Base-by-base conservation (phyloP, 768 basidiomycete species). In the Tubosaeta sp. region DNA sequence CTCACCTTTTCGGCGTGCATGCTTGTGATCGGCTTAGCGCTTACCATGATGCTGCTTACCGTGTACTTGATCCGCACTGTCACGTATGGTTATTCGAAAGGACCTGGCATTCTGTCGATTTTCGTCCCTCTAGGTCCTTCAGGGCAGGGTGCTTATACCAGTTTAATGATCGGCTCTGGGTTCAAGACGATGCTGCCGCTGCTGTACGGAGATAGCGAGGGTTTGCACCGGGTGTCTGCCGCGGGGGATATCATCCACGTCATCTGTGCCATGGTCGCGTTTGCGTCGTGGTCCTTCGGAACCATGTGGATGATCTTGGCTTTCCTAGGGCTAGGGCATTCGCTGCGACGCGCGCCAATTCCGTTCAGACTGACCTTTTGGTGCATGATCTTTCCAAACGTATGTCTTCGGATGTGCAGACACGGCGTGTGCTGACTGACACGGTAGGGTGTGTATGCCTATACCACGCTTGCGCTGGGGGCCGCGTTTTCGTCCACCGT, bases 71-170 rank as follows among this genome's bases (percentile, higher is more conserved):
- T 79, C 32, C 79, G 84, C 8, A 72, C 85, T 10, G 75, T 86
- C 48, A 54, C 81, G 10, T 61, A 80, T 58, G 84, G 83, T 9
- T 71, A 81, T 44, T 76, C 82, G 1, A 67, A 71, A 4, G 77
- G 76, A 21, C 59, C 61, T 3, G 65, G 66, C 13, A 72, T 85
- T 44, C 65, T 86, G 50, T 81, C 82, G 6, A 72, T 79, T 4
- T 89, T 89, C 65, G 73, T 90, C n/a, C 86, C 87, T 0, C 66
- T 90, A 2, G 89, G 89, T 3, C 86, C 88, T 0, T 78, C 78
- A 47, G 86, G 82, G 21, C 87, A 90, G 61, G 77, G 82, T 10
- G 83, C 82, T 2, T 82, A 76, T 55, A 72, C 79, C 2, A 62
- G 83, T 32, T 68, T 83, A 16, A 59, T 83, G 6, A 75, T 82